A percentile compares a stretch with the other conserved stretches of the same genome.
phyloP scores from a whole-genome alignment of 441 rosid species.

The Adansonia rubrostipa region DNA sequence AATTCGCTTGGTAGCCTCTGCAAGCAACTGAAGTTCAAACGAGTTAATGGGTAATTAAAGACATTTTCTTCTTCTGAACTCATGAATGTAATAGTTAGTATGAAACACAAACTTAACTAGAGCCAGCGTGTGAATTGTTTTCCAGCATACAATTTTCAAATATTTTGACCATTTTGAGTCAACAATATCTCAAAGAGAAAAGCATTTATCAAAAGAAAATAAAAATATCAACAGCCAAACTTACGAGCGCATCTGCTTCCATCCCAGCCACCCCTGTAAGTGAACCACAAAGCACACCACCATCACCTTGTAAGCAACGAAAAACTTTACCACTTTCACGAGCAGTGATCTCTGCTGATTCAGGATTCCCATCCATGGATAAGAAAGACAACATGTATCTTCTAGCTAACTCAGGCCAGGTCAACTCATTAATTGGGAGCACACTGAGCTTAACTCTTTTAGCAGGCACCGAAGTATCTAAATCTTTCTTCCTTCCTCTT shows the following conservation, averaged over 20 bases:
- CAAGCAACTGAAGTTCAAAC: constrained; percentile 84
- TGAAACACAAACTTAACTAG: background rate
- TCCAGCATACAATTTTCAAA: background rate
- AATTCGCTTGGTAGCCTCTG: constrained; percentile 85
- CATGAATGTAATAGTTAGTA: background rate
- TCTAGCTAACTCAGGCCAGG: constrained; percentile 98
- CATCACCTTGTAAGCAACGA: constrained; percentile 98
- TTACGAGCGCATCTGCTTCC: constrained; percentile 99
- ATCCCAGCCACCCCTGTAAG: constrained; percentile 94
- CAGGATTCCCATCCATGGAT: constrained; percentile 89
- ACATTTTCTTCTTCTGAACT: constrained; percentile 14
- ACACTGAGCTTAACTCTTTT: constrained; percentile 70
- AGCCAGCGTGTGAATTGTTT: background rate
- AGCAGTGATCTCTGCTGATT: constrained; percentile 77
- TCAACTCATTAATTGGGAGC: constrained; percentile 90
- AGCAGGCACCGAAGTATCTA: constrained; percentile 54
- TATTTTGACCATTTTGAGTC: background rate
- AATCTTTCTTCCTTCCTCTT: constrained; percentile 88
- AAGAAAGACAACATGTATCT: constrained; percentile 79
- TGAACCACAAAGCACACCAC: constrained; percentile 95
- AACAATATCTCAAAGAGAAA: background rate
- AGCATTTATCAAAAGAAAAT: constrained; percentile 17
- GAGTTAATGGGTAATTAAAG: background rate
- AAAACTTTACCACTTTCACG: constrained; percentile 92
- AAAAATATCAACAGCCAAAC: constrained; percentile 38